These are phyloP conservation scores for Martensiomyces pterosporus DNA, from an alignment of 192 early-diverging fungal species.

Conservation along the genomic window DNA sequence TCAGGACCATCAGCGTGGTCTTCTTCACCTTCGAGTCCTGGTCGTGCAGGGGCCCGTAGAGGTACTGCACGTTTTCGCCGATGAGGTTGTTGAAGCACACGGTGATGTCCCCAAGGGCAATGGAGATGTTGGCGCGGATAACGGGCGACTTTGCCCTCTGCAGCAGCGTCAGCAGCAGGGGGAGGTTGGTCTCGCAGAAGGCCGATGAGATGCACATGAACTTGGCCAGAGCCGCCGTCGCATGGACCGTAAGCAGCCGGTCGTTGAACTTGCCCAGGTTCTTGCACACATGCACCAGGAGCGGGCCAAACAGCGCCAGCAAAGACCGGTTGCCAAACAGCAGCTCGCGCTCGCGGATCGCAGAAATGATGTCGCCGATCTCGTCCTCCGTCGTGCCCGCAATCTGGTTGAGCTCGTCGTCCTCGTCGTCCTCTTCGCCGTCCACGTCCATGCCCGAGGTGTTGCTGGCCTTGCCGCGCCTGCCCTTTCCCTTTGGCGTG, in stretches of 20 bases:
- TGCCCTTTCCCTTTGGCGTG: constrained; percentile 10
- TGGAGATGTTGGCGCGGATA: constrained; percentile 91
- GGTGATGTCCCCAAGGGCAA: constrained; percentile 97
- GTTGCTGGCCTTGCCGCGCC: constrained; percentile 19
- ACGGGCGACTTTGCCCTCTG: constrained; percentile 77
- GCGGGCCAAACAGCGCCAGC: constrained; percentile 73
- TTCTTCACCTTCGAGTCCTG: constrained; percentile 79
- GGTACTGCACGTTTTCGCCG: constrained; percentile 91
- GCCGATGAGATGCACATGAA: constrained; percentile 95
- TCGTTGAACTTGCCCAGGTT: constrained; percentile 78
- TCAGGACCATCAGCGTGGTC: constrained; percentile 98
- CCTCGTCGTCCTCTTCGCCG: constrained; percentile 35
- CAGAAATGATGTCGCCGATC: constrained; percentile 80
- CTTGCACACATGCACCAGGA: constrained; percentile 77
- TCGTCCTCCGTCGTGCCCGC: constrained; percentile 94
- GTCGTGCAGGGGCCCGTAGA: constrained; percentile 91
- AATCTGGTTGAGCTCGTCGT: constrained; percentile 92
- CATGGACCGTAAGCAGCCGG: constrained; percentile 81
- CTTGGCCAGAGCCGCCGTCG: constrained; percentile 86
- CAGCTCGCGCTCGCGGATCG: constrained; percentile 89
- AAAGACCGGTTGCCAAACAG: constrained; percentile 76
- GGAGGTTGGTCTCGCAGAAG: constrained; percentile 91
- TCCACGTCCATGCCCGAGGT: constrained; percentile 11
- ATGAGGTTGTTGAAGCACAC: constrained; percentile 97
- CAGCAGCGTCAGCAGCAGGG: constrained; percentile 84